Conservation (phyloP, 139 green algal genomes). For the Trebouxia sp. region DNA sequence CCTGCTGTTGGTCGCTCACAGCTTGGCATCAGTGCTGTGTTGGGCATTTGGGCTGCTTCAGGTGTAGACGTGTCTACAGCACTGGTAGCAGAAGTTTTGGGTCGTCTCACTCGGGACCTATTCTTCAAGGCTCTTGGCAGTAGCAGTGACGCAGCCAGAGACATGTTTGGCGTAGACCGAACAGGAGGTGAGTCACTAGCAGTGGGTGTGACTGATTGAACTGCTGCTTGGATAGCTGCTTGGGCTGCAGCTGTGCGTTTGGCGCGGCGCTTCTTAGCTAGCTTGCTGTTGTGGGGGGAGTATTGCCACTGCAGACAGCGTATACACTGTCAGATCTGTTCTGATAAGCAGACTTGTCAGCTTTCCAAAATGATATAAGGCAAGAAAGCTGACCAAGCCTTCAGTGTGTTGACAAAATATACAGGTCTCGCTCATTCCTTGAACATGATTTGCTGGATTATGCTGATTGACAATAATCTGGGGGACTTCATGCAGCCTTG, state of each 20-base stretch:
- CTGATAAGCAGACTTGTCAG: neutral
- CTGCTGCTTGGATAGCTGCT: neutral
- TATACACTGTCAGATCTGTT: neutral
- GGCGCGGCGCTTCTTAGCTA: neutral
- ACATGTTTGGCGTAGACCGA: neutral
- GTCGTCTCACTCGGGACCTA: no score
- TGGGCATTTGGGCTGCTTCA: no score
- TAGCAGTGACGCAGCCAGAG: neutral
- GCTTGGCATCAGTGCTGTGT: no score
- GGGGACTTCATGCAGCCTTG: no score
- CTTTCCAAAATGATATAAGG: neutral
- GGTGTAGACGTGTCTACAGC: no score
- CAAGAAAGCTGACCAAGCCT: neutral
- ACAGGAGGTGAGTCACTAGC: neutral
- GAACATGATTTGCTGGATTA: no score
- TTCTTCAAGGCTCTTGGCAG: no score
- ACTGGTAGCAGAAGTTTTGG: no score
- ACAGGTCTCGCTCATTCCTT: neutral
- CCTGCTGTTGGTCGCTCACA: no score
- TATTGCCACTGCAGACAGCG: conserved; percentile 22
- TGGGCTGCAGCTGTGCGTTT: neutral
- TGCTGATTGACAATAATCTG: no score
- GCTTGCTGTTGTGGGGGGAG: neutral
- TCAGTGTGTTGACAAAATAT: neutral
- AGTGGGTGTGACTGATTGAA: neutral